phyloP scores from a whole-genome alignment of 176 grass and related monocot species.

The Poa pratensis region DNA sequence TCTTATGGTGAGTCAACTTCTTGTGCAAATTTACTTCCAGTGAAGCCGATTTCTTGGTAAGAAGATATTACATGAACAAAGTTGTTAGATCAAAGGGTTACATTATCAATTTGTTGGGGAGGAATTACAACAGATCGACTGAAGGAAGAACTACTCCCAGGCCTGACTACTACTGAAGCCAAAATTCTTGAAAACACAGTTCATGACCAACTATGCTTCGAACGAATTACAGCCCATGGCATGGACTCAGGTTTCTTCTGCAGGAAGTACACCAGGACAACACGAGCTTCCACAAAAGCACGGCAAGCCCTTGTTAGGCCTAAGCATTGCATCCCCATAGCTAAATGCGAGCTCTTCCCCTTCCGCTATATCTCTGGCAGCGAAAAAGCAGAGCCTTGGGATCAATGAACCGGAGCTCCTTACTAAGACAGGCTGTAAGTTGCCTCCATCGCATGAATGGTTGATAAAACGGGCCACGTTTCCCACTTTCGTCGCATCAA shows the following conservation, averaged over 20 bases:
- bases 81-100: not conserved
- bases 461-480: constrained; percentile 88
- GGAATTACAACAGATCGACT: not conserved
- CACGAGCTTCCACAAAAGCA: constrained; percentile 71
- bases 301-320: constrained; percentile 48
- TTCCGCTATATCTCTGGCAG: constrained; percentile 59
- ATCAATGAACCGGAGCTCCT: constrained; percentile 70
- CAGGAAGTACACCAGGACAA: constrained; percentile 73
- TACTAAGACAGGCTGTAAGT: constrained; percentile 72
- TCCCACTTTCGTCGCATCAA: constrained; percentile 83
- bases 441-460: constrained; percentile 94
- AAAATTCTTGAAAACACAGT: not conserved
- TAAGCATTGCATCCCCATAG: constrained; percentile 60
- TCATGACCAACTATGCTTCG: not conserved
- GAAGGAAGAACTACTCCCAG: not conserved
- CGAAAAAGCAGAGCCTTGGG: constrained; percentile 87
- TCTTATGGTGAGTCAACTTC: not conserved
- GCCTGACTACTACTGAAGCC: not conserved
- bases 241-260: constrained; percentile 71
- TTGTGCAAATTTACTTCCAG: not conserved
- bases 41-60: not conserved
- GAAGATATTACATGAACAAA: not conserved
- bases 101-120: not conserved
- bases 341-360: constrained; percentile 79
- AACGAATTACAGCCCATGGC: not conserved